These are phyloP conservation scores for Penstemon davidsonii DNA, from an alignment of 257 asterid genomes.

Conservation along the genomic window DNA sequence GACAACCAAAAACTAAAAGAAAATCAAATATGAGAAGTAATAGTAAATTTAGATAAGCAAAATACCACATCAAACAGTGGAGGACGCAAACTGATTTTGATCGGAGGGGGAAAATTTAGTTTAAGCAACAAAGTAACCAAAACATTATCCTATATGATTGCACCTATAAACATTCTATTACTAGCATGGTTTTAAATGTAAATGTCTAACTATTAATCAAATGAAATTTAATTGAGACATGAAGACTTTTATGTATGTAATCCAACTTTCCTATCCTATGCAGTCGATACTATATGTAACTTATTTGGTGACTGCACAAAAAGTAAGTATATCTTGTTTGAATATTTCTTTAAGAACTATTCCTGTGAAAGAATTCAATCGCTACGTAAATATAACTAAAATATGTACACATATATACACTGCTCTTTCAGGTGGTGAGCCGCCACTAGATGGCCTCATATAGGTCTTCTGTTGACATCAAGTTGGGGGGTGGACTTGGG, in stretches of 20 bases:
- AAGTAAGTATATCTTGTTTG: too few species aligned
- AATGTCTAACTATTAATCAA: neutral
- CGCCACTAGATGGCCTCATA: too few species aligned
- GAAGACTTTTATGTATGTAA: neutral
- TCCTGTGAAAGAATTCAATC: too few species aligned
- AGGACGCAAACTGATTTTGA: neutral
- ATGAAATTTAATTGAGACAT: neutral
- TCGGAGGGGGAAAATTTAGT: neutral
- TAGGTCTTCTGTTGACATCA: too few species aligned
- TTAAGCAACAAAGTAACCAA: neutral
- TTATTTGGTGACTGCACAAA: too few species aligned
- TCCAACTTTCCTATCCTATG: neutral
- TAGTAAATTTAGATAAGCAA: slow-evolving; percentile 16
- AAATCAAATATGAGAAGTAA: neutral
- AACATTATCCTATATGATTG: neutral
- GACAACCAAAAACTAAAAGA: slow-evolving; percentile 5
- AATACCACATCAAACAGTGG: neutral
- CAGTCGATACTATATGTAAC: too few species aligned
- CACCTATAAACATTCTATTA: neutral
- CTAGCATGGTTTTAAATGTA: neutral
- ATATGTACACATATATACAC: too few species aligned
- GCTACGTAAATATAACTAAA: too few species aligned
- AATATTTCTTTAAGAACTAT: too few species aligned
- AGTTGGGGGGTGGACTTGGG: too few species aligned
- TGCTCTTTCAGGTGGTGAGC: too few species aligned